These are phyloP conservation scores for Neonectria neomacrospora DNA, from an alignment of 2,329 filamentous ascomycete genomes.

Conservation along the genomic window DNA sequence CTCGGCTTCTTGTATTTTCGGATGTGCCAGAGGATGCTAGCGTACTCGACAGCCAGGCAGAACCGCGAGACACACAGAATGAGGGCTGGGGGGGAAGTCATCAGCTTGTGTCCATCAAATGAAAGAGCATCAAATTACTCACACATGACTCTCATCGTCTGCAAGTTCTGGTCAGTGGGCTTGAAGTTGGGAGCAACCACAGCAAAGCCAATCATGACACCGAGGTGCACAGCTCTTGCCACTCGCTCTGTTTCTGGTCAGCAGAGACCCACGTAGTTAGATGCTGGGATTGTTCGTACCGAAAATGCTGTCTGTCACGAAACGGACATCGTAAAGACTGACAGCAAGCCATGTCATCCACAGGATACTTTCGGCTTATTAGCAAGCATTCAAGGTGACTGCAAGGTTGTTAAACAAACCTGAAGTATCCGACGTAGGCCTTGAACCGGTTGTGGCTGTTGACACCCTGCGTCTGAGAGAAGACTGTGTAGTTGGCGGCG, in stretches of 20 bases:
- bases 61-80: constrained; percentile 64
- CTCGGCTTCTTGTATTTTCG: constrained; percentile 53
- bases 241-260: constrained; percentile 55
- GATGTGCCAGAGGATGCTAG: constrained; percentile 57
- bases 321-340: constrained; percentile 73
- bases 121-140: constrained; percentile 19
- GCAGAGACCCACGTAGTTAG: neutral
- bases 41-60: constrained; percentile 65
- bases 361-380: constrained; percentile 56
- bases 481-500: constrained; percentile 72
- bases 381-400: neutral
- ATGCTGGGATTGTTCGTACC: constrained; percentile 42
- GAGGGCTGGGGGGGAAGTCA: constrained; percentile 43
- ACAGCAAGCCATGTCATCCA: constrained; percentile 78
- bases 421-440: constrained; percentile 52
- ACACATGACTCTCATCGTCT: constrained; percentile 56
- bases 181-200: constrained; percentile 64
- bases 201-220: constrained; percentile 73
- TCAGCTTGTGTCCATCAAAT: neutral
- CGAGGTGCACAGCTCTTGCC: constrained; percentile 69
- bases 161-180: constrained; percentile 50
- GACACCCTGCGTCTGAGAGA: constrained; percentile 52
- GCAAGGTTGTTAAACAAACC: constrained; percentile 30
- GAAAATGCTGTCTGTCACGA: constrained; percentile 72
- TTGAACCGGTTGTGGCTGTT: constrained; percentile 48